Evolutionary conservation across 345 rosid genomes (phyloP), one percentile per base, ranked within the genome.

Genomic region (Citrus australasica): DNA sequence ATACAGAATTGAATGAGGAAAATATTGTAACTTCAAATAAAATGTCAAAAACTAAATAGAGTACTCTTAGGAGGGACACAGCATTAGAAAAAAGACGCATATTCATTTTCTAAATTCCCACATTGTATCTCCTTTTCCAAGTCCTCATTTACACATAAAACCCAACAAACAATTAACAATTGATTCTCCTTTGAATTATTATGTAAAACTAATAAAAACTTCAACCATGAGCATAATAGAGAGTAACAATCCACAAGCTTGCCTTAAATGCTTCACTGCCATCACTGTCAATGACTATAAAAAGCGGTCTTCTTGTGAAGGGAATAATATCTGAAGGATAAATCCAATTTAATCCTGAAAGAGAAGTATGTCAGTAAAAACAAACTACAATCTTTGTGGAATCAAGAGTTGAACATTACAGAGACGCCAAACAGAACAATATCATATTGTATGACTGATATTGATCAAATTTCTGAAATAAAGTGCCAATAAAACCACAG

Each of bases 301-400:
- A 91, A 30, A 93, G 95, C 59, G 98, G 94, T 81, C 86, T 91
- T 83, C 98, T 90, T 61, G 98, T 93, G 83, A 95, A 95, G 76
- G 98, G 98, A 86, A 92, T 85, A 75, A 95, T 80, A 89, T 95
- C 97, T 78, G 87, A 80, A 58, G 98, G 98, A 80, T 93, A 92
- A 78, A 95, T 84, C 86, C 85, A 89, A 86, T 89, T 95, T 77
- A 86, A 71, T 87, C 95, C 98, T 95, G 89, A 62, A 83, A 86
- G 77, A 17, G 37, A 51, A 35, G 67, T 76, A 80, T 24, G 74
- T 81, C 75, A 82, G 80, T 58, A 51, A 21, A 70, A 65, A 58
- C 46, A 75, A 0, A 56, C 55, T n/a, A 71, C 19, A 68, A 51
- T 53, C 11, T 19, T 35, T 9, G 56, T 22, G 60, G 40, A 79